Evolutionary conservation across 2,329 filamentous ascomycete genomes (phyloP), one percentile per base, ranked within the genome.

Genomic region (Pezicula neosporulosa): DNA sequence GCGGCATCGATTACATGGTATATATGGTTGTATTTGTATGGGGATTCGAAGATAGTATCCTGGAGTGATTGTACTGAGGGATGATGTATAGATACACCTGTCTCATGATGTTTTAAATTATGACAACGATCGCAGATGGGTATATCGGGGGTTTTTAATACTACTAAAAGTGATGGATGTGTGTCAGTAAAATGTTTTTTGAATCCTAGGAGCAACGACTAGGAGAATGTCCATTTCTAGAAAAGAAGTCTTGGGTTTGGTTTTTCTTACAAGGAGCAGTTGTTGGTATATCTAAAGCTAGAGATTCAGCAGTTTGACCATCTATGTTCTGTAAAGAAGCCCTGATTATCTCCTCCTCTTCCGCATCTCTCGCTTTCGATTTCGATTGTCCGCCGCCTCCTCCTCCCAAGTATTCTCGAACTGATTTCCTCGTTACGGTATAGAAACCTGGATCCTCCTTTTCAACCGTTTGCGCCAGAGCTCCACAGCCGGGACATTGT

Each of bases 1-100:
- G 92, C 94, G 3, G 94, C 93, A 65, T 99, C 94, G 19, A 99
- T 75, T 24, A 99, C 78, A 69, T 99, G 94, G 67, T 97, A 99
- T 55, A 99, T 86, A 69, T 97, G 90, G 63, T 99, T 97, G 66
- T 89, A 82, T 66, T 89, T 89, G 70, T 95, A 86, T 0, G 92
- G 92, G 1, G 93, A 96, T 68, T 96, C 90, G 48, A 86, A 80
- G 48, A 99, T 87, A 15, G 91, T 96, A 56, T 90, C 86, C 58
- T 85, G 83, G 48, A 99, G 84, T 2, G 89, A 85, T 41, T 90
- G 81, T 56, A 97, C 79, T 1, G 86, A 86, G 0, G 94, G 94
- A 64, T 96, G 90, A 50, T 82, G 79, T 60, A 95, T 93, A 6
- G 89, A 78, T 15, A 80, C 72, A 7, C 87, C 89, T 15, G 77